Evolutionary conservation across 805 yeast genomes (phyloP), one percentile per base, ranked within the genome.

Genomic region (Cyberlindnera saturnus): DNA sequence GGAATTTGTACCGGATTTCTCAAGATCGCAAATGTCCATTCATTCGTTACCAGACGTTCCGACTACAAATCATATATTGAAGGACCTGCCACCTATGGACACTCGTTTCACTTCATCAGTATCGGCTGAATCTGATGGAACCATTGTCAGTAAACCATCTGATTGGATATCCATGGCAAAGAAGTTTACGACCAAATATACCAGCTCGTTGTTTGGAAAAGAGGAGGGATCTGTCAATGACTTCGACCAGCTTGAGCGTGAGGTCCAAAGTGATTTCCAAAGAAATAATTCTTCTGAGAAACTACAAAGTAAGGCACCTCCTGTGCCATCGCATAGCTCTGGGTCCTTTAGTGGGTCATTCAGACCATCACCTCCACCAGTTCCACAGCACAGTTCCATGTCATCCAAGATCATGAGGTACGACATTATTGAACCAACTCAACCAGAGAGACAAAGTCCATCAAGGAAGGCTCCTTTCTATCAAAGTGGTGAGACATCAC

Each of bases 161-260:
- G 28, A 23, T 6, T 23, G 28, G 28, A 23, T 23, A 9, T 23
- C 28, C 11, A 10, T 23, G 28, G 52, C 55, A 3, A 53, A 51
- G 36, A 51, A 52, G n/a, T 34, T 51, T 8, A 44, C 55, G 3
- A 30, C 48, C 1, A 46, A 37, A 39, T 46, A 39, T 38, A 39
- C 16, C 15, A 19, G 29, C 32, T 50, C 44, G 17, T 40, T 44
- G 13, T 50, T 50, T 43, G 43, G 51, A 5, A 32, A 36, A 11
- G 38, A 17, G 17, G 33, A 29, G 20, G 35, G 18, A 14, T 14
- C 38, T 2, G 19, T 16, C 15, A 53, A 57, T 37, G 55, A 59
- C 6, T 62, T 63, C 44, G 67, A 62, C 45, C 63, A 60, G 34
- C 41, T 63, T 8, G 66, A 62, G 35, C 54, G 62, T 39, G 63